These are phyloP conservation scores for Aspergillus diversus DNA, from an alignment of 495 filamentous ascomycete species.

Conservation along the genomic window DNA sequence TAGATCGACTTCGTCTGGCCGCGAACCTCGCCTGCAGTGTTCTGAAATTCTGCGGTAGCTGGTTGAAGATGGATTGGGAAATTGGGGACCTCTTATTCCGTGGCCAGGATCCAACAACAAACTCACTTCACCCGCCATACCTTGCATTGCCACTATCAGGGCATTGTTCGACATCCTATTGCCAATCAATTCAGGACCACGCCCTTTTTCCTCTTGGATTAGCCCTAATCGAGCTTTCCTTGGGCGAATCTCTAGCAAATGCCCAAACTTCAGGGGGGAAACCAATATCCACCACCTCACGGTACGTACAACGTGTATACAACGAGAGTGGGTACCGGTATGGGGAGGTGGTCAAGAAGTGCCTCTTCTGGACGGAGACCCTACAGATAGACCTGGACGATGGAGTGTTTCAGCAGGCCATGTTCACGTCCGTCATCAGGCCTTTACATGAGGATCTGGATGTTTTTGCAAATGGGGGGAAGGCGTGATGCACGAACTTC, in stretches of 20 bases:
- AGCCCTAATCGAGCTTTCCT: constrained; percentile 39
- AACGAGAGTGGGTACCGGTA: constrained; percentile 31
- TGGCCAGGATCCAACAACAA: neutral
- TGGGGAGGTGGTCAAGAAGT: constrained; percentile 35
- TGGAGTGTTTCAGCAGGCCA: too few species aligned
- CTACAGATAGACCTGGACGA: too few species aligned
- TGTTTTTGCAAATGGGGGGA: too few species aligned
- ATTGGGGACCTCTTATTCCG: constrained; percentile 26
- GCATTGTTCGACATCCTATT: too few species aligned
- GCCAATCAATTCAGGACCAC: constrained; percentile 25
- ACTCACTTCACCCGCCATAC: neutral
- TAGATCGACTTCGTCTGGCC: constrained; percentile 34
- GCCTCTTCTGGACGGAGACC: constrained; percentile 29
- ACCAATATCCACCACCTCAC: constrained; percentile 21
- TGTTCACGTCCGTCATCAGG: too few species aligned
- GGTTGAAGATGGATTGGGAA: constrained; percentile 33
- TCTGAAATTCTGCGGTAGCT: constrained; percentile 35
- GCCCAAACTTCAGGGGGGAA: constrained; percentile 20
- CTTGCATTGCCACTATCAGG: neutral
- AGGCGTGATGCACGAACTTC: too few species aligned
- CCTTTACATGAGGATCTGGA: too few species aligned
- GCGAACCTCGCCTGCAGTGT: constrained; percentile 37
- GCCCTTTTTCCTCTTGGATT: constrained; percentile 34
- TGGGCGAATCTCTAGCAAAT: constrained; percentile 27
- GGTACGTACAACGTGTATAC: constrained; percentile 32